A percentile compares a stretch with the other conserved stretches of the same genome.
Conservation (phyloP, 78 protist genomes). For the Isochrysis galbana region DNA sequence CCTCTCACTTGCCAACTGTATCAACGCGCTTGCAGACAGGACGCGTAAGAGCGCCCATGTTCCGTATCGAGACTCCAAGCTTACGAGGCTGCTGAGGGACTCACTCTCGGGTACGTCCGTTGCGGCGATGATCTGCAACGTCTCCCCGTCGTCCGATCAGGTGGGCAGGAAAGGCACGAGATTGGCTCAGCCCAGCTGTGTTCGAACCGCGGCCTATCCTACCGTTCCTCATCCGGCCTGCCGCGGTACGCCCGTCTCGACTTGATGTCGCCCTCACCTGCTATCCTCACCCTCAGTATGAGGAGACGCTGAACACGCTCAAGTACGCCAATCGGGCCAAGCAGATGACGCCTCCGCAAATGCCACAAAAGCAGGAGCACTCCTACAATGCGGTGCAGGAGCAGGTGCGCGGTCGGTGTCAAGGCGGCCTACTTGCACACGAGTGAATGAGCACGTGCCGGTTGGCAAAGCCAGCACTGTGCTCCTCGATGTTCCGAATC, state of each 20-base stretch:
- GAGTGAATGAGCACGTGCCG: no score
- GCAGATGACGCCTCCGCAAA: neutral
- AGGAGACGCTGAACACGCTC: constrained; percentile 77
- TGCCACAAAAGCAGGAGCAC: neutral
- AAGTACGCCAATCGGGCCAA: constrained; percentile 90
- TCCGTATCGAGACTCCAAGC: constrained; percentile 58
- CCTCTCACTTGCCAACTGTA: constrained; percentile 84
- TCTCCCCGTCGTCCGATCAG: constrained; percentile 55
- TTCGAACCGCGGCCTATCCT: no score
- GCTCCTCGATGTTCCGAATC: no score
- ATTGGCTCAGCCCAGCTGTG: no score
- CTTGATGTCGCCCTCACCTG: no score
- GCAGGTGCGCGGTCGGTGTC: no score
- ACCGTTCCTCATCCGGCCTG: no score
- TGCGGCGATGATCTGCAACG: constrained; percentile 43
- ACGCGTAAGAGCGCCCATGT: neutral
- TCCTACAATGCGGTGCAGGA: neutral
- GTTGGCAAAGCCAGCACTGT: no score
- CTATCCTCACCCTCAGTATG: no score
- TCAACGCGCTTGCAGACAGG: constrained; percentile 68
- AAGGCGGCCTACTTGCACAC: no score
- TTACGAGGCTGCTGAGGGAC: constrained; percentile 49
- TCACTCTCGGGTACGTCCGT: constrained; percentile 50
- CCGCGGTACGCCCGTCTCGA: no score
- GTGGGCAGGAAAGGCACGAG: no score